A percentile compares a stretch with the other conserved stretches of the same genome.
Evolutionary conservation across 2,329 filamentous ascomycete genomes (phyloP).

Genomic region (Pezicula neosporulosa): DNA sequence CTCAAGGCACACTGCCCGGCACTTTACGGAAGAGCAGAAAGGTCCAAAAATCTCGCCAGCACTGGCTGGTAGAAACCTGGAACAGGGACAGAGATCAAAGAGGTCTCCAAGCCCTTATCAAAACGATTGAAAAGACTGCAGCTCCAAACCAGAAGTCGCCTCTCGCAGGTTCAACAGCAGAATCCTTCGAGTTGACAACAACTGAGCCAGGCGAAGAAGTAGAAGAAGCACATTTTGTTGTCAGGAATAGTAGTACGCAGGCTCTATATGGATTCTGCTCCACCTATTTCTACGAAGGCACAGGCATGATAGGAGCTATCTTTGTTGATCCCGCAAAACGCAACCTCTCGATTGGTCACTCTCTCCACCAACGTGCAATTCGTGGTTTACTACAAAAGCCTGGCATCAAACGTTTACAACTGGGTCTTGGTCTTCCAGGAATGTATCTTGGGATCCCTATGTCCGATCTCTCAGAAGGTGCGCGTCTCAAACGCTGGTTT

Average conservation of each 20-base stretch:
- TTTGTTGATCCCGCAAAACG: slow-evolving; percentile 85
- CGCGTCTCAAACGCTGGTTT: slow-evolving; percentile 68
- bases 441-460: slow-evolving; percentile 82
- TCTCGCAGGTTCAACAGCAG: slow-evolving; percentile 64
- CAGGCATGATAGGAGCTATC: slow-evolving; percentile 77
- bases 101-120: slow-evolving; percentile 73
- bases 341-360: slow-evolving; percentile 86
- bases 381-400: slow-evolving; percentile 72
- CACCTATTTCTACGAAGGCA: slow-evolving; percentile 70
- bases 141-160: slow-evolving; percentile 60
- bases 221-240: slow-evolving; percentile 83
- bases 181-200: slow-evolving; percentile 66
- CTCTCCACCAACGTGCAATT: slow-evolving; percentile 81
- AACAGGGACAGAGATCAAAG: slow-evolving; percentile 72
- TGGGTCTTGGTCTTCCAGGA: slow-evolving; percentile 78
- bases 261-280: slow-evolving; percentile 90
- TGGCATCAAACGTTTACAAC: slow-evolving; percentile 74
- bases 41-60: slow-evolving; percentile 81
- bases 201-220: slow-evolving; percentile 54
- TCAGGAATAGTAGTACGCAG: slow-evolving; percentile 88
- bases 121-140: slow-evolving; percentile 63
- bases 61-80: slow-evolving; percentile 92
- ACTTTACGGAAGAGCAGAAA: slow-evolving; percentile 86
- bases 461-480: slow-evolving; percentile 47
- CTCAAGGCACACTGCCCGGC: slow-evolving; percentile 59